These are phyloP conservation scores for Dictyophora rubrovolvata DNA, from an alignment of 768 basidiomycete genomes.

Conservation along the genomic window DNA sequence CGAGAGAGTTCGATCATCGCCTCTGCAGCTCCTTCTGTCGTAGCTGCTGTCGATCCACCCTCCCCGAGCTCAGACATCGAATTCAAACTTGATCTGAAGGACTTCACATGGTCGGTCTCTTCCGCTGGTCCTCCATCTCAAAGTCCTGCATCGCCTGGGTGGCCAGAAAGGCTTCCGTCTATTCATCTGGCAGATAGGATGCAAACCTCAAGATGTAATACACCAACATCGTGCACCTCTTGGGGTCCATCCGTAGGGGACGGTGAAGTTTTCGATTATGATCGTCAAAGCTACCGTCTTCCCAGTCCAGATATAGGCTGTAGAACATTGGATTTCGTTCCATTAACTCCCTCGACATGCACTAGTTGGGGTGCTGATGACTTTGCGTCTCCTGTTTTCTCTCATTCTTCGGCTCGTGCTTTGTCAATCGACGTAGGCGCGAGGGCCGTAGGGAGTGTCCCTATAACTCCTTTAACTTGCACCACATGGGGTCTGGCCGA, in stretches of 20 bases:
- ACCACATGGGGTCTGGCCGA: slow-evolving; percentile 38
- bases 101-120: slow-evolving; percentile 61
- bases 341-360: slow-evolving; percentile 14
- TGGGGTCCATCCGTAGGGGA: neutral
- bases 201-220: slow-evolving; percentile 45
- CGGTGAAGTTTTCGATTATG: neutral
- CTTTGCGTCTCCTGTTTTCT: slow-evolving; percentile 12
- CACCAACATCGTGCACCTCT: slow-evolving; percentile 18
- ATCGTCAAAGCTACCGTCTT: slow-evolving; percentile 27
- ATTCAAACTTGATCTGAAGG: slow-evolving; percentile 46
- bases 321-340: slow-evolving; percentile 8
- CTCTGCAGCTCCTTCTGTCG: slow-evolving; percentile 35
- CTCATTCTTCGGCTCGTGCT: slow-evolving; percentile 15
- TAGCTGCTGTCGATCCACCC: slow-evolving; percentile 43
- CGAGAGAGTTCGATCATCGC: slow-evolving; percentile 35
- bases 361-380: slow-evolving; percentile 18
- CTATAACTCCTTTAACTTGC: slow-evolving; percentile 38
- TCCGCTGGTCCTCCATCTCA: slow-evolving; percentile 50
- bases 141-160: slow-evolving; percentile 31
- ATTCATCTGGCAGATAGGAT: slow-evolving; percentile 4
- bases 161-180: slow-evolving; percentile 39
- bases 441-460: slow-evolving; percentile 44
- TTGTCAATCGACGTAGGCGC: slow-evolving; percentile 25
- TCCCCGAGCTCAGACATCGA: slow-evolving; percentile 20
- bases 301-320: slow-evolving; percentile 41